These are phyloP conservation scores for Bjerkandera adusta DNA, from an alignment of 1,284 basidiomycete genomes.

Conservation along the genomic window DNA sequence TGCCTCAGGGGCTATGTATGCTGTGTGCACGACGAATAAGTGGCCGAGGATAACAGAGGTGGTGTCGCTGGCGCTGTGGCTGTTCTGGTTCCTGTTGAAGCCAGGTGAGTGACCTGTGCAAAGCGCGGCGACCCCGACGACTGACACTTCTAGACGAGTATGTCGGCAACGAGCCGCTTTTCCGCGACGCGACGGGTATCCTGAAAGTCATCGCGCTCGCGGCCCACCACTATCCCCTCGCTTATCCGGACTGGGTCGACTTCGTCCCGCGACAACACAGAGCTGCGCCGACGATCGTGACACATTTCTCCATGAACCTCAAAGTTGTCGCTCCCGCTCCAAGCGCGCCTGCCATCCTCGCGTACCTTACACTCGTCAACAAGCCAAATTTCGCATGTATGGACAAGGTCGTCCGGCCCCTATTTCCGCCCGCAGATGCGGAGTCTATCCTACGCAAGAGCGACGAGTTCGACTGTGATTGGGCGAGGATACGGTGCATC, in stretches of 20 bases:
- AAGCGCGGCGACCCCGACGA: slow-evolving; percentile 6
- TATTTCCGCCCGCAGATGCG: slow-evolving; percentile 36
- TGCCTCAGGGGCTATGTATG: slow-evolving; percentile 30
- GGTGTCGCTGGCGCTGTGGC: slow-evolving; percentile 37
- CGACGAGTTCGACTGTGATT: slow-evolving; percentile 43
- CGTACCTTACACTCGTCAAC: slow-evolving; percentile 58
- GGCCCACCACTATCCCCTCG: slow-evolving; percentile 68
- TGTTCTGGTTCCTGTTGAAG: slow-evolving; percentile 51
- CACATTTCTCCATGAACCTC: slow-evolving; percentile 41
- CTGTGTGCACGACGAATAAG: slow-evolving; percentile 24
- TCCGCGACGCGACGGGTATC: slow-evolving; percentile 44
- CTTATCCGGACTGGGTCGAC: slow-evolving; percentile 53
- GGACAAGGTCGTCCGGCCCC: slow-evolving; percentile 23
- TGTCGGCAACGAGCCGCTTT: slow-evolving; percentile 35
- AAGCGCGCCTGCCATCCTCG: slow-evolving; percentile 66
- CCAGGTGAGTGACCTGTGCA: slow-evolving; percentile 44
- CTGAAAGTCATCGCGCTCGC: slow-evolving; percentile 63
- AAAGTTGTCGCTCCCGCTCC: slow-evolving; percentile 54
- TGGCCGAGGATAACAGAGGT: slow-evolving; percentile 36
- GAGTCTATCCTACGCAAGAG: slow-evolving; percentile 23
- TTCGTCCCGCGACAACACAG: slow-evolving; percentile 40
- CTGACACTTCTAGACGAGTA: slow-evolving; percentile 43
- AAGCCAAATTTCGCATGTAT: slow-evolving; percentile 31
- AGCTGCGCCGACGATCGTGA: slow-evolving; percentile 21
- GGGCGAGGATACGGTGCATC: slow-evolving; percentile 51